A percentile compares a stretch with the other conserved stretches of the same genome.
These are phyloP conservation scores for Sugiyamaella sp. DNA, from an alignment of 1,139 yeast genomes.

Conservation along the genomic window DNA sequence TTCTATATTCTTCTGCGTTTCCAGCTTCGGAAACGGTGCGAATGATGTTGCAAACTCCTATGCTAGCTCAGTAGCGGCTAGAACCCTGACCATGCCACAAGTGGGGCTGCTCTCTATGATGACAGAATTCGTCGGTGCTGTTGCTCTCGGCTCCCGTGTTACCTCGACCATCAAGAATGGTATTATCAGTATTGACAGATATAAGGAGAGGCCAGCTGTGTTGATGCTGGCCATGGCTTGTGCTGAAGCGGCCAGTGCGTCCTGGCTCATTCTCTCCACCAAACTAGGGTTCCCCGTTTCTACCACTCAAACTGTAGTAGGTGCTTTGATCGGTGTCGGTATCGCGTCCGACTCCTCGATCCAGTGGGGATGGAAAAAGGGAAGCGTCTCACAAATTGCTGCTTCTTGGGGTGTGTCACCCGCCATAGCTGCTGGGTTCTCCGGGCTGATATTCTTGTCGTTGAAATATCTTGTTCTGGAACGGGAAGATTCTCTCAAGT, in stretches of 20 bases:
- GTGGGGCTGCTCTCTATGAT: slow-evolving; percentile 70
- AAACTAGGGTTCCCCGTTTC: slow-evolving; percentile 73
- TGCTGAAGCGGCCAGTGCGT: slow-evolving; percentile 75
- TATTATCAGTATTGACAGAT: slow-evolving; percentile 57
- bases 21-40: slow-evolving; percentile 85
- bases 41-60: slow-evolving; percentile 83
- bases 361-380: slow-evolving; percentile 75
- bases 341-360: slow-evolving; percentile 67
- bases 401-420: slow-evolving; percentile 88
- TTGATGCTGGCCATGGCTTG: slow-evolving; percentile 76
- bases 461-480: slow-evolving; percentile 67
- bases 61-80: slow-evolving; percentile 67
- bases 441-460: slow-evolving; percentile 59
- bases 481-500: slow-evolving; percentile 54
- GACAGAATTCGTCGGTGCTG: slow-evolving; percentile 77
- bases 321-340: slow-evolving; percentile 75
- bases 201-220: slow-evolving; percentile 62
- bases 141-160: slow-evolving; percentile 68
- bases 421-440: slow-evolving; percentile 65
- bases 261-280: slow-evolving; percentile 73
- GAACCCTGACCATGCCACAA: slow-evolving; percentile 71
- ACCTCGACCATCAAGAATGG: slow-evolving; percentile 68
- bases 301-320: slow-evolving; percentile 78
- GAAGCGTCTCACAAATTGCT: slow-evolving; percentile 60
- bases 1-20: slow-evolving; percentile 68